phyloP scores from a whole-genome alignment of 345 rosid species.

The Mercurialis annua region DNA sequence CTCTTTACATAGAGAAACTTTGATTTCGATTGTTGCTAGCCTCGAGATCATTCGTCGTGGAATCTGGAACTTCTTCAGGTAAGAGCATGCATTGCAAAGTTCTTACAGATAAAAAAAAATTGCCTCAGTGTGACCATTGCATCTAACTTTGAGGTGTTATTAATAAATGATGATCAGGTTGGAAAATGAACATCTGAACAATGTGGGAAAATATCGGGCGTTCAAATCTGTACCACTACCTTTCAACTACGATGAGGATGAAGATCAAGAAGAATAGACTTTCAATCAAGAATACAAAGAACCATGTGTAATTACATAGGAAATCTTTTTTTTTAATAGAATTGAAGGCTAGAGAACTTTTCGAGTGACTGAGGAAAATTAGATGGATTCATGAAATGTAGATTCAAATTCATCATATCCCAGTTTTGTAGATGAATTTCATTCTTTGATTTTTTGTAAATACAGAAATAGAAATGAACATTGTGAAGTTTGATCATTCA shows the following conservation, averaged over 20 bases:
- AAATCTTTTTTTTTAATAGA: too few species aligned
- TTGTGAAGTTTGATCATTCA: too few species aligned
- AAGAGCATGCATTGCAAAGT: not conserved
- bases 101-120: not conserved
- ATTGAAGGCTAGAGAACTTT: too few species aligned
- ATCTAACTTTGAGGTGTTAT: not conserved
- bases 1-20: constrained; percentile 36
- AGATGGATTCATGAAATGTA: too few species aligned
- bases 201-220: constrained; percentile 64
- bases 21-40: constrained; percentile 48
- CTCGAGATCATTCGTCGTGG: constrained; percentile 74
- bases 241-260: constrained; percentile 56
- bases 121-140: too few species aligned
- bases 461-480: too few species aligned
- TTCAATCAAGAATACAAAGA: not conserved
- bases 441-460: too few species aligned
- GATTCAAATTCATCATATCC: too few species aligned
- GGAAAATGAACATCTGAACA: constrained; percentile 73
- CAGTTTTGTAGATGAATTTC: too few species aligned
- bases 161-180: constrained; percentile 33
- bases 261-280: constrained; percentile 37
- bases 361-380: too few species aligned
- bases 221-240: constrained; percentile 80
- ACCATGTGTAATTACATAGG: too few species aligned
- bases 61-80: constrained; percentile 76